Evolutionary conservation across 2,329 filamentous ascomycete genomes (phyloP).

Genomic region (Leptoxyphium fumago): DNA sequence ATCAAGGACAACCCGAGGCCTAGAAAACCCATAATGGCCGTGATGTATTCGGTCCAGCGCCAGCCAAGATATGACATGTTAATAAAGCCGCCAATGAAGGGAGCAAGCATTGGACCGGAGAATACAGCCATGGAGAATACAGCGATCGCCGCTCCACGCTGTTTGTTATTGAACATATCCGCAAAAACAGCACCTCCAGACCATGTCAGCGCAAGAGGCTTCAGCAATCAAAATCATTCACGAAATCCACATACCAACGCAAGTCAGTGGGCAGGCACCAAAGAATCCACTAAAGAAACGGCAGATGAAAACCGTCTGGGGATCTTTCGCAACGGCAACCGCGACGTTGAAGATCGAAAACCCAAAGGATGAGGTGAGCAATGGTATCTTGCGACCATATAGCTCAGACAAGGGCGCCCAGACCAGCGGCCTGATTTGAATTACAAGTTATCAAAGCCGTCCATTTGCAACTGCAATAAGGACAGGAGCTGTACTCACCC

Average conservation of each 20-base stretch:
- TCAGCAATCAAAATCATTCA: constrained; percentile 13
- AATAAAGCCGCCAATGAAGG: constrained; percentile 26
- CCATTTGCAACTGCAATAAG: constrained; percentile 2
- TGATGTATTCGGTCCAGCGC: constrained; percentile 33
- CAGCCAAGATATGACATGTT: constrained; percentile 27
- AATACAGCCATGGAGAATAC: constrained; percentile 27
- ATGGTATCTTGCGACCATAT: constrained; percentile 30
- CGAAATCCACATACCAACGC: constrained; percentile 19
- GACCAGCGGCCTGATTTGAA: constrained; percentile 18
- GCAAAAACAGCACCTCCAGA: constrained; percentile 26
- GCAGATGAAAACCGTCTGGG: constrained; percentile 24
- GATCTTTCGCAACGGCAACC: constrained; percentile 25
- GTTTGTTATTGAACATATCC: constrained; percentile 27
- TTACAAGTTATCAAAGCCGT: constrained; percentile 6
- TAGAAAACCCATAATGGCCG: constrained; percentile 25
- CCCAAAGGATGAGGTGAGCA: constrained; percentile 29
- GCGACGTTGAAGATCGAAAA: constrained; percentile 34
- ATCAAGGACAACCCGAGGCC: constrained; percentile 15
- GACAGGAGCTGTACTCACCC: constrained; percentile 17
- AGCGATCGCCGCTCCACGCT: constrained; percentile 24
- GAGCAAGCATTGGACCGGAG: constrained; percentile 26
- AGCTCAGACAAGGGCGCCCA: constrained; percentile 31
- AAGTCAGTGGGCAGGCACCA: constrained; percentile 28
- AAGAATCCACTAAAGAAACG: constrained; percentile 33
- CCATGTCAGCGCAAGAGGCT: constrained; percentile 16